Percentiles rank a stretch among this genome's conserved stretches.
Conservation (phyloP, 1,284 basidiomycete genomes). For the Ceratorhiza oryzae-sativae region DNA sequence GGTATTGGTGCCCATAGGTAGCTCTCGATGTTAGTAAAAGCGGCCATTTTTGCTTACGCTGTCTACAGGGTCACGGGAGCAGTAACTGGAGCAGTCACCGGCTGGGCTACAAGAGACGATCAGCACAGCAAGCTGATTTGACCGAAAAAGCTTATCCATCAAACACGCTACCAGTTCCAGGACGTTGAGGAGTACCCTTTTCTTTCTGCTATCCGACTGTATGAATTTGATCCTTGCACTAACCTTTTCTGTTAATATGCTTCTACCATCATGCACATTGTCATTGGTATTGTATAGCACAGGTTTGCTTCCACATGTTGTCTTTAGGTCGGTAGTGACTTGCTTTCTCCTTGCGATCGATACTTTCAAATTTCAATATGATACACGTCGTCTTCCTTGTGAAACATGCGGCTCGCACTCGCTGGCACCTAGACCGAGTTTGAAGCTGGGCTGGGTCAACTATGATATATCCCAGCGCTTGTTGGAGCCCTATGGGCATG, state of each 20-base stretch:
- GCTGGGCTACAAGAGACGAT: constrained; percentile 17
- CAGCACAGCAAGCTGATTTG: constrained; percentile 14
- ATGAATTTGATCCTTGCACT: not conserved
- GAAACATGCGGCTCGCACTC: not conserved
- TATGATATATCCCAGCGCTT: not conserved
- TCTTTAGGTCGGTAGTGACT: not conserved
- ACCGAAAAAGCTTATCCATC: constrained; percentile 6
- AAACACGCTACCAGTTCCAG: constrained; percentile 1
- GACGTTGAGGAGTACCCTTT: not conserved
- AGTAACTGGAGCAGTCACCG: not conserved
- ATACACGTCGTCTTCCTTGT: not conserved
- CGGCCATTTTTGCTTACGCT: not conserved
- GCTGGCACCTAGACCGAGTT: not conserved
- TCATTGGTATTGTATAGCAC: not conserved
- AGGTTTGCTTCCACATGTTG: not conserved
- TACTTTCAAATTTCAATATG: not conserved
- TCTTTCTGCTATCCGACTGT: not conserved
- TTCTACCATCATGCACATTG: not conserved
- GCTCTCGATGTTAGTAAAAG: not conserved
- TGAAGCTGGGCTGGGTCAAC: not conserved
- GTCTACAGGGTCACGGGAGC: not conserved
- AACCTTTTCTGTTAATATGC: not conserved
- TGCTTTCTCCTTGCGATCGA: not conserved
- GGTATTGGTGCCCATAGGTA: constrained; percentile 28
- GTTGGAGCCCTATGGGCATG: not conserved